Evolutionary conservation across 1,284 basidiomycete genomes (phyloP).

Genomic region (Meripilus lineatus): DNA sequence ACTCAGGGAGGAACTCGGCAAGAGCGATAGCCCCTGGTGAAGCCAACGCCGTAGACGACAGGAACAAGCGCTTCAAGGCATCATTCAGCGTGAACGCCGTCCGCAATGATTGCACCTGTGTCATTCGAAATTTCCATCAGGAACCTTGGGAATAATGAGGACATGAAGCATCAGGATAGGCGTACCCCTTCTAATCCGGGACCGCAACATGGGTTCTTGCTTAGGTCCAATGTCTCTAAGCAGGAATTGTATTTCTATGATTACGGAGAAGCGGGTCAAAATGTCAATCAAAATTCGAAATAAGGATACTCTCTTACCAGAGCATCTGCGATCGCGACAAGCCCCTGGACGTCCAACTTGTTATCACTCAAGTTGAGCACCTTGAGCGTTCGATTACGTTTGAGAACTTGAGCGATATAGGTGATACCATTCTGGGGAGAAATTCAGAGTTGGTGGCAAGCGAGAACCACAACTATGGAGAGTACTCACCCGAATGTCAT

Average conservation of each 20-base stretch:
- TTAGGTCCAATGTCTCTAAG: conserved; percentile 91
- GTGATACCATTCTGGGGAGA: conserved; percentile 74
- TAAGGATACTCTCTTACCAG: conserved; percentile 48
- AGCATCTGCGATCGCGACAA: conserved; percentile 84
- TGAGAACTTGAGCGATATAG: conserved; percentile 92
- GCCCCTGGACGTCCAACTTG: conserved; percentile 79
- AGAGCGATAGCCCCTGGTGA: conserved; percentile 90
- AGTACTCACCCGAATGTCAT: conserved; percentile 77
- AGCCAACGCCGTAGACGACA: conserved; percentile 78
- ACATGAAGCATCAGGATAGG: conserved; percentile 4
- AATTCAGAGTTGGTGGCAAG: neutral
- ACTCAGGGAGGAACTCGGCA: conserved; percentile 94
- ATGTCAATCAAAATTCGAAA: neutral
- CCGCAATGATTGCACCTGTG: conserved; percentile 80
- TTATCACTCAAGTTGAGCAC: conserved; percentile 94
- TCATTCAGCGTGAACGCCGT: conserved; percentile 93
- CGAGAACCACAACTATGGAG: neutral
- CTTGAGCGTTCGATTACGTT: conserved; percentile 92
- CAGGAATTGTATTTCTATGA: conserved; percentile 89
- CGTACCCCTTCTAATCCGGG: conserved; percentile 82
- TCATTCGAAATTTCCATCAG: neutral
- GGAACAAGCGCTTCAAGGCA: conserved; percentile 88
- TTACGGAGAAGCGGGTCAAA: conserved; percentile 1
- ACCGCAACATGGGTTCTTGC: conserved; percentile 90
- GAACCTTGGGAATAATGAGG: neutral